Conservation (phyloP, 805 yeast genomes). For the Myxozyma mucilagina region DNA sequence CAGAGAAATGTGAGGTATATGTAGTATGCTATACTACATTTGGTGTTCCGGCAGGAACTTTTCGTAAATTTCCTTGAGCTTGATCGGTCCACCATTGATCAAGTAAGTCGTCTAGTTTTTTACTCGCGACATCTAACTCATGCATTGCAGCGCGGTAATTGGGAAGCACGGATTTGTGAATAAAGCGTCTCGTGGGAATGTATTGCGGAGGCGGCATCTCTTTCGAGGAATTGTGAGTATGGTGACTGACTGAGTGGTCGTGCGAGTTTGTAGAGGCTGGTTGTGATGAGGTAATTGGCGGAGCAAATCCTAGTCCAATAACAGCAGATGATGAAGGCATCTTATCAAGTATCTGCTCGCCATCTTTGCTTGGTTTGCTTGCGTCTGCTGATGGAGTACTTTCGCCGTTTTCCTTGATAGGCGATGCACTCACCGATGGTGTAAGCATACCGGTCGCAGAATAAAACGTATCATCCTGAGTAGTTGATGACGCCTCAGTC, state of each 20-base stretch:
- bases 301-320: constrained; percentile 4
- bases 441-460: constrained; percentile 15
- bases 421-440: not conserved
- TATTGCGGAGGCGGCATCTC: constrained; percentile 8
- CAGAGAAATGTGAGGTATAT: not conserved
- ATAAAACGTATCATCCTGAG: constrained; percentile 19
- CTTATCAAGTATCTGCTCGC: not conserved
- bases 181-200: not conserved
- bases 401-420: not conserved
- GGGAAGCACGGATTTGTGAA: constrained; percentile 3
- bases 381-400: not conserved
- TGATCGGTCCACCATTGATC: constrained; percentile 9
- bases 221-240: not conserved
- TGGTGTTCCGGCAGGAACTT: constrained; percentile 4
- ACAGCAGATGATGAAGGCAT: constrained; percentile 8
- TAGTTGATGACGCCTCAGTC: constrained; percentile 2
- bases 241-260: no score
- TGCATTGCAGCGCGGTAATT: not conserved
- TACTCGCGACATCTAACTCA: not conserved
- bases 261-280: not conserved
- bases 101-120: constrained; percentile 4
- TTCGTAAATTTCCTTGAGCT: not conserved
- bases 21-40: not conserved
- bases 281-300: not conserved
- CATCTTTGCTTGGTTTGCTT: not conserved